phyloP scores from a whole-genome alignment of 257 asterid genomes.

The Eucommia ulmoides region DNA sequence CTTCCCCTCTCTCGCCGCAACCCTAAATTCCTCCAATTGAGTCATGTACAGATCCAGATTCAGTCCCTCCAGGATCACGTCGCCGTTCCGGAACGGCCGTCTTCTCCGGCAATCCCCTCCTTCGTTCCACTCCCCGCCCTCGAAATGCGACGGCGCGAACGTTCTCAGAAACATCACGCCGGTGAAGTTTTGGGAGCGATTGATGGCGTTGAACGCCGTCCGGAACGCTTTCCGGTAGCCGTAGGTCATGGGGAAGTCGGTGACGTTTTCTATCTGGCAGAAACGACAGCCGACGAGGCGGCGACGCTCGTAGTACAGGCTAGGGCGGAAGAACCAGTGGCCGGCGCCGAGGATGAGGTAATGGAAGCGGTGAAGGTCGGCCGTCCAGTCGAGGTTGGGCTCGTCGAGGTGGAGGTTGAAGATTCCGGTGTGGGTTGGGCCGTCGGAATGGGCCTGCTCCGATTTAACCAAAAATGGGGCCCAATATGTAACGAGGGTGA shows the following conservation, averaged over 20 bases:
- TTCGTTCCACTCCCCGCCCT: constrained; percentile 20
- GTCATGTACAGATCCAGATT: constrained; percentile 18
- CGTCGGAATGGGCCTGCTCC: background rate
- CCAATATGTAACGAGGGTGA: background rate
- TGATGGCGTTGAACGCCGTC: constrained; percentile 28
- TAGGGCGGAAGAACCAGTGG: constrained; percentile 26
- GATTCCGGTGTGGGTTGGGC: constrained; percentile 3
- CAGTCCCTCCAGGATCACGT: constrained; percentile 8
- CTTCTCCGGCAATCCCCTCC: constrained; percentile 26
- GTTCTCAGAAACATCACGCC: constrained; percentile 21
- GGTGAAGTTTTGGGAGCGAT: constrained; percentile 10
- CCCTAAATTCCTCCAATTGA: constrained; percentile 24
- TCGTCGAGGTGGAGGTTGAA: constrained; percentile 27
- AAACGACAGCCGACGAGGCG: constrained; percentile 22
- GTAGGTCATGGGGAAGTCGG: constrained; percentile 20
- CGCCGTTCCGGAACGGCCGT: constrained; percentile 19
- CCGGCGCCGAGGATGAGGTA: constrained; percentile 23
- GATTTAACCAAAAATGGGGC: background rate
- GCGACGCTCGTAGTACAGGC: constrained; percentile 22
- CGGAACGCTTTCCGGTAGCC: constrained; percentile 22
- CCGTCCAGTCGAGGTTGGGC: constrained; percentile 23
- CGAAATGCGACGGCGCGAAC: constrained; percentile 31
- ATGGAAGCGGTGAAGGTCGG: constrained; percentile 22
- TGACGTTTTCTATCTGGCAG: constrained; percentile 13
- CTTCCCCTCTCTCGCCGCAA: constrained; percentile 21